A percentile compares a stretch with the other conserved stretches of the same genome.
Conservation (phyloP, 164 flowering plant genomes). For the Chimonanthus salicifolius region DNA sequence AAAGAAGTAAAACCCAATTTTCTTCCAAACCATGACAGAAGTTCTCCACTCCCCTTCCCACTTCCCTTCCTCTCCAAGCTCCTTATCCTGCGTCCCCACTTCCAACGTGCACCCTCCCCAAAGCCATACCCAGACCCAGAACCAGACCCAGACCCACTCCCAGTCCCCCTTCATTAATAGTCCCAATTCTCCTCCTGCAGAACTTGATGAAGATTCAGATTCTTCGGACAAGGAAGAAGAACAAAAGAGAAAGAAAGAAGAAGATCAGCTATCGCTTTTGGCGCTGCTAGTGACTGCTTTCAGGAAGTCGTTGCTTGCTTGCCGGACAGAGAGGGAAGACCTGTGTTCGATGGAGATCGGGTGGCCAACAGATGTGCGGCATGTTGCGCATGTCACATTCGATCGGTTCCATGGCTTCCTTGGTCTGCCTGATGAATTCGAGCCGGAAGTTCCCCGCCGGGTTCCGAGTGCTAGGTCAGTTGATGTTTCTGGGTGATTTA, state of each 20-base stretch:
- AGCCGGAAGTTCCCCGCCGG: slow-evolving; percentile 78
- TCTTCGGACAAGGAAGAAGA: slow-evolving; percentile 6
- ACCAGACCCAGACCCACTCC: slow-evolving; percentile 4
- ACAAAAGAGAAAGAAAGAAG: slow-evolving; percentile 23
- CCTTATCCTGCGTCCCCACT: slow-evolving; percentile 23
- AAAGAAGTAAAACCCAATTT: neutral
- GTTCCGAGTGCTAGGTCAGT: slow-evolving; percentile 92
- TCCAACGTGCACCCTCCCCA: slow-evolving; percentile 5
- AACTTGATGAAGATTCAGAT: slow-evolving; percentile 2
- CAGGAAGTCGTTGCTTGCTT: slow-evolving; percentile 65
- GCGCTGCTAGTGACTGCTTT: slow-evolving; percentile 59
- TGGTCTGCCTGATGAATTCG: slow-evolving; percentile 91
- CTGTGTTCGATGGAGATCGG: slow-evolving; percentile 80
- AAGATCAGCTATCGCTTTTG: slow-evolving; percentile 56
- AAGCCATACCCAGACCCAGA: slow-evolving; percentile 4
- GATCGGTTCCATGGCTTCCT: slow-evolving; percentile 90
- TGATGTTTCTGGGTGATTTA: neutral
- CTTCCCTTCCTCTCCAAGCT: slow-evolving; percentile 37
- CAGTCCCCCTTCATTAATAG: slow-evolving; percentile 13
- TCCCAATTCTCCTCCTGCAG: slow-evolving; percentile 13
- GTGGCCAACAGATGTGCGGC: slow-evolving; percentile 80
- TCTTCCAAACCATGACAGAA: slow-evolving; percentile 31
- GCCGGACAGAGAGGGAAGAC: slow-evolving; percentile 39
- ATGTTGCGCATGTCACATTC: slow-evolving; percentile 93
- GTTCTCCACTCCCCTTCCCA: slow-evolving; percentile 42